phyloP scores from a whole-genome alignment of 371 early-diverging fungal genomes.

The Actinomucor elegans region DNA sequence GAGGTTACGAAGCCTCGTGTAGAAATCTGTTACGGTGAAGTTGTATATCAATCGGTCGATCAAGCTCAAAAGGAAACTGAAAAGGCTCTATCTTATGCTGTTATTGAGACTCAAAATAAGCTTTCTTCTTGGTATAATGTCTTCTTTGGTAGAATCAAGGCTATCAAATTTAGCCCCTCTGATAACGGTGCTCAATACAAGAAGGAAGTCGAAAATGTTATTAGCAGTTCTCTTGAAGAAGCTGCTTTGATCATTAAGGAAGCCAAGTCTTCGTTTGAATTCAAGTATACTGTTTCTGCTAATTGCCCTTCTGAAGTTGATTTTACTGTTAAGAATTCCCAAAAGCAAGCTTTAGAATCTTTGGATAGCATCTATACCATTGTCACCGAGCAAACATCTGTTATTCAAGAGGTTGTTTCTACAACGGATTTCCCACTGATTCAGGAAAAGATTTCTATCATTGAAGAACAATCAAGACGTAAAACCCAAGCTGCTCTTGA shows the following conservation, averaged over 20 bases:
- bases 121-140: slow-evolving; percentile 11
- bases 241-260: slow-evolving; percentile 13
- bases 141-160: slow-evolving; percentile 13
- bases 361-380: slow-evolving; percentile 28
- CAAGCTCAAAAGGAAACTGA: slow-evolving; percentile 14
- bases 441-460: slow-evolving; percentile 17
- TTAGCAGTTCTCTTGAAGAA: slow-evolving; percentile 9
- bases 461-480: slow-evolving; percentile 26
- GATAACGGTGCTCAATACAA: slow-evolving; percentile 4
- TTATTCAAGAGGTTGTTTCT: slow-evolving; percentile 19
- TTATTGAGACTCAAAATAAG: slow-evolving; percentile 11
- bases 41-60: slow-evolving; percentile 19
- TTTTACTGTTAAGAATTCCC: slow-evolving; percentile 12
- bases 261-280: slow-evolving; percentile 9
- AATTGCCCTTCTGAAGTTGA: slow-evolving; percentile 15
- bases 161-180: neutral
- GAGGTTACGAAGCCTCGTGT: neutral
- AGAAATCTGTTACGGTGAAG: slow-evolving; percentile 5
- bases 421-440: slow-evolving; percentile 4
- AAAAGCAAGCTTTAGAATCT: slow-evolving; percentile 30
- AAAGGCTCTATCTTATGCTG: neutral
- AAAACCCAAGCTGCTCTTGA: slow-evolving; percentile 24
- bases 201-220: slow-evolving; percentile 12
- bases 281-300: slow-evolving; percentile 9
- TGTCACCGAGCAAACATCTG: slow-evolving; percentile 19